These are phyloP conservation scores for Rhodotorula sp. DNA, from an alignment of 1,284 basidiomycete species.

Conservation along the genomic window DNA sequence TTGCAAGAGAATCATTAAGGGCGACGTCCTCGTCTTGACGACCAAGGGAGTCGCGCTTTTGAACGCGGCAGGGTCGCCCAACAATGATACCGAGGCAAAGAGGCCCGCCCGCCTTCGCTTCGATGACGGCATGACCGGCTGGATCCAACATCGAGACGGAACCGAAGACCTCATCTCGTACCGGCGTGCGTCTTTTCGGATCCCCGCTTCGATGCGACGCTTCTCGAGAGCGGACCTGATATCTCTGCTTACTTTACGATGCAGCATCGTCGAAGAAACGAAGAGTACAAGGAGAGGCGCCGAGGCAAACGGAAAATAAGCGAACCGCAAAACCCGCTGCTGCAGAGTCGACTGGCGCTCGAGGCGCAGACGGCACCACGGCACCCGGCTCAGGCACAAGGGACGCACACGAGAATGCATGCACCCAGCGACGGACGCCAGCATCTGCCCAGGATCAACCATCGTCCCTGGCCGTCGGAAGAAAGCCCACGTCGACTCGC, in stretches of 20 bases:
- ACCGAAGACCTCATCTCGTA: slow-evolving; percentile 7
- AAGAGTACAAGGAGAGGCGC: no score
- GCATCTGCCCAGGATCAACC: no score
- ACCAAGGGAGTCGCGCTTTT: not conserved
- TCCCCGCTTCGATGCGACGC: not conserved
- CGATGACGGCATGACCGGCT: slow-evolving; percentile 3
- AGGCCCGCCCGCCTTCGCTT: not conserved
- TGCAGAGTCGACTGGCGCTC: no score
- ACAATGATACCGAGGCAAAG: not conserved
- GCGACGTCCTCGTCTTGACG: slow-evolving; percentile 6
- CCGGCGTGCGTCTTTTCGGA: not conserved
- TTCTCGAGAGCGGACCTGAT: not conserved
- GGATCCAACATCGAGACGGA: slow-evolving; percentile 4
- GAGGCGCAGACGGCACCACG: no score
- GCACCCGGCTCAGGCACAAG: no score
- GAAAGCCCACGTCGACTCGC: no score
- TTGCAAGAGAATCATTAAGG: not conserved
- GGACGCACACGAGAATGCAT: no score
- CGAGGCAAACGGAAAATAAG: no score
- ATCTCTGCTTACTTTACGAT: not conserved
- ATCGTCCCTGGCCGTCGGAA: no score
- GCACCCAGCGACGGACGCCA: no score
- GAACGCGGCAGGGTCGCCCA: not conserved
- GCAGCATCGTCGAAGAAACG: no score
- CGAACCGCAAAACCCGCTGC: no score